Base-by-base conservation (phyloP, 768 basidiomycete genomes). In the Amanita jacksonii region DNA sequence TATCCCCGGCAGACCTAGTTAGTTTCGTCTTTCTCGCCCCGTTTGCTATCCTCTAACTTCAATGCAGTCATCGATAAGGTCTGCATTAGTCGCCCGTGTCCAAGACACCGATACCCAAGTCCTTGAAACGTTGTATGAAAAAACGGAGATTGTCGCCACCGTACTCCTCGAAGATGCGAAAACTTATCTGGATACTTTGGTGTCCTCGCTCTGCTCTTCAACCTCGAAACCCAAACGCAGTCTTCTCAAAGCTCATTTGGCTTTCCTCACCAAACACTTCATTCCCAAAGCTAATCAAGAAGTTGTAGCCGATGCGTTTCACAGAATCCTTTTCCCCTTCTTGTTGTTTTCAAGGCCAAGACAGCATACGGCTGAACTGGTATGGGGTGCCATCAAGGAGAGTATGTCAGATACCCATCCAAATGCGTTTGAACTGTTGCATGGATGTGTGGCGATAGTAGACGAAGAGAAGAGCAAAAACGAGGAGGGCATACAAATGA, bases 301-400 rank as follows among this genome's bases (percentile, higher is more conserved):
- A 15, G 12, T 34, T 20, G n/a, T 47, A 13, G 12, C 60, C 19
- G 57, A 62, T 22, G 57, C 72, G 19, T 74, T 77, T 48, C 64
- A 75, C 49, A 61, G 65, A 24, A 56, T 81, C 1, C 60, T 93
- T 43, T 85, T 89, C 55, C 84, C 89, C 0, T 76, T 77, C 54
- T 62, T 93, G 34, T 58, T 93, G 12, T 81, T 76, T 52, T 81
- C 85, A 5, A 88, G 84, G 54, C 62, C 81, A 2, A 72, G 80
- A 40, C 73, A 81, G 48, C 80, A 77, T 55, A 82, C 76, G 0
- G 70, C 77, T 0, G 69, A 74, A 16, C 57, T 70, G n/a, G 75
- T 79, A 0, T 93, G 90, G 90, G 79, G 79, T 43, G 60, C 73
- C n/a, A 56, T 91, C 45, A 58, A 54, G n/a, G 68, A 67, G 38